phyloP scores from a whole-genome alignment of 2,329 filamentous ascomycete species.

The Nigrograna mackinnonii region DNA sequence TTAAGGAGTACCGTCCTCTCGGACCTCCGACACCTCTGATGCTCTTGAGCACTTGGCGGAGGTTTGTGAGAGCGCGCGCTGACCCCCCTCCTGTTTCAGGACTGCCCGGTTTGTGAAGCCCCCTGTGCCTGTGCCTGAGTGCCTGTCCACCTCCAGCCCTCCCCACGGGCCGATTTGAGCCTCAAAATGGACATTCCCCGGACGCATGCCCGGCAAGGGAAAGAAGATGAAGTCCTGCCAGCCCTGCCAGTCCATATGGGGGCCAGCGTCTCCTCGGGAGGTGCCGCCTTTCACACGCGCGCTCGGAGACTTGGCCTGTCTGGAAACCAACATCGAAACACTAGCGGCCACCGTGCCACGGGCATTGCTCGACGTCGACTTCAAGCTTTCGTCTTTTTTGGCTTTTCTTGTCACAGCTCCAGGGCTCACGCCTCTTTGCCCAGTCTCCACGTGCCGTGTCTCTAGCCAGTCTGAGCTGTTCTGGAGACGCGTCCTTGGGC shows the following conservation, averaged over 20 bases:
- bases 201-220: too few species aligned
- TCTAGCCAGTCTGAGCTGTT: slow-evolving; percentile 4
- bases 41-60: slow-evolving; percentile 17
- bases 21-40: slow-evolving; percentile 15
- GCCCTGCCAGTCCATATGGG: not conserved
- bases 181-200: slow-evolving; percentile 3
- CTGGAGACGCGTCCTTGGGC: slow-evolving; percentile 2
- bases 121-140: too few species aligned
- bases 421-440: not conserved
- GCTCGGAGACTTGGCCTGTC: slow-evolving; percentile 8
- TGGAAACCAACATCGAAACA: slow-evolving; percentile 9
- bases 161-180: slow-evolving; percentile 1
- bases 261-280: slow-evolving; percentile 3
- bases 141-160: slow-evolving; percentile 4
- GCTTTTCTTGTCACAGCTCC: slow-evolving; percentile 6
- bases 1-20: slow-evolving; percentile 1
- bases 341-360: slow-evolving; percentile 7
- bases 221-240: too few species aligned
- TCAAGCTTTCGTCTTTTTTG: slow-evolving; percentile 5
- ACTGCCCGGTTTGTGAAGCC: slow-evolving; percentile 5
- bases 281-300: slow-evolving; percentile 6
- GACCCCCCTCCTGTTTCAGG: slow-evolving; percentile 12
- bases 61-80: not conserved
- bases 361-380: slow-evolving; percentile 3
- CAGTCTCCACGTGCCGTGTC: slow-evolving; percentile 2